Percentiles rank a stretch among this genome's conserved stretches.
These are phyloP conservation scores for Phalaenopsis equestris DNA, from an alignment of 106 monocot genomes.

Conservation along the genomic window DNA sequence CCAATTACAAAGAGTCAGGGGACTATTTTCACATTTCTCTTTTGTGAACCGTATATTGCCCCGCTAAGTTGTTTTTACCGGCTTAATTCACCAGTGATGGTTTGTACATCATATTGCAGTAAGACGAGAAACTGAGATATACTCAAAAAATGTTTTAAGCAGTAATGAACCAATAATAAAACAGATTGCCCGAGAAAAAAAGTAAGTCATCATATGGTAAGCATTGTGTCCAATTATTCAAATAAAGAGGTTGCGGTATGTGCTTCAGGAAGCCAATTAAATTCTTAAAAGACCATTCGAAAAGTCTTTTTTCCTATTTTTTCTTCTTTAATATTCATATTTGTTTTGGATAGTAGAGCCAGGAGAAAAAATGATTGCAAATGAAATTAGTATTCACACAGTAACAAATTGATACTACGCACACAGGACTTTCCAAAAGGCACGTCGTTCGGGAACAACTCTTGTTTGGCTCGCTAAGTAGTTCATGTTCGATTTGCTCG, in stretches of 20 bases:
- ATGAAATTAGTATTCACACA: background rate
- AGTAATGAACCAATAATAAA: background rate
- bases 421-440: too few species aligned
- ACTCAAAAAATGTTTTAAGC: background rate
- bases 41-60: background rate
- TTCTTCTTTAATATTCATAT: background rate
- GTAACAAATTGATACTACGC: background rate
- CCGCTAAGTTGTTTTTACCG: background rate
- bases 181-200: background rate
- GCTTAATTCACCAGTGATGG: background rate
- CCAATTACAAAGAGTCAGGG: too few species aligned
- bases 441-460: too few species aligned
- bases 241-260: background rate
- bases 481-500: too few species aligned
- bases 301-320: background rate
- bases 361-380: background rate
- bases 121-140: background rate
- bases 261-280: background rate
- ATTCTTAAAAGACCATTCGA: background rate
- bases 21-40: too few species aligned
- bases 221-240: background rate
- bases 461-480: too few species aligned
- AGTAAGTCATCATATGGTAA: background rate
- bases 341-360: background rate
- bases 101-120: background rate